Base-by-base conservation (phyloP, 2,329 filamentous ascomycete species). In the Calonectria hongkongensis region DNA sequence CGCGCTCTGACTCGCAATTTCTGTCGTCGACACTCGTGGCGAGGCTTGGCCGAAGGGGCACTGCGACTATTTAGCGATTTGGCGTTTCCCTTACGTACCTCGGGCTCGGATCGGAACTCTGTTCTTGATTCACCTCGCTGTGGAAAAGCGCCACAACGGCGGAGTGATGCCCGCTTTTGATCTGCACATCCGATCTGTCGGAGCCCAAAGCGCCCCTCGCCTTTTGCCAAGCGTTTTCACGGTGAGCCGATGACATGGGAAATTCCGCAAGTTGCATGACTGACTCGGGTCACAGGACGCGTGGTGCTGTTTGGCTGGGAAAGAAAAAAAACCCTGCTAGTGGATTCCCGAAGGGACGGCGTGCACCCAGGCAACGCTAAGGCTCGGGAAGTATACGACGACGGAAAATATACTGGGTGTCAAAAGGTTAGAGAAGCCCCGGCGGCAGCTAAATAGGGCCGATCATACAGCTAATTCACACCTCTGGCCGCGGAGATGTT, bases 91-190 rank as follows among this genome's bases (percentile, higher is more conserved):
- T 58, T 39, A 41, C 54, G 54, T 58, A 58, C 54, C 4, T 58
- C 33, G 30, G 36, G 12, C n/a, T 28, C 36, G 21, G 33, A 21
- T 41, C 54, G 54, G 54, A 41, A 25, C 12, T 10, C 13, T 41
- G 13, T 27, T 41, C 2, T 27, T 60, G 18, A 27, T 41, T 41
- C 25, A 21, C 36, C 21, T 60, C 36, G 36, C 54, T 41, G 54
- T 60, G 15, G 33, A 21, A 21, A 21, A 27, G 21, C 33, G 54
- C 54, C 54, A 60, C 54, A 60, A 60, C 54, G 33, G 54, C 21
- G 15, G n/a, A 16, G 50, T 33, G 10, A 60, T 60, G 36, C 33
- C 54, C 54, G 54, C 54, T 60, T 60, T 60, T 60, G 54, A 60
- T 60, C 54, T 60, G 33, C 54, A 25, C 21, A 21, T 25, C 54